Evolutionary conservation across 306 rosid genomes (phyloP).

Genomic region (Fagus sylvatica): DNA sequence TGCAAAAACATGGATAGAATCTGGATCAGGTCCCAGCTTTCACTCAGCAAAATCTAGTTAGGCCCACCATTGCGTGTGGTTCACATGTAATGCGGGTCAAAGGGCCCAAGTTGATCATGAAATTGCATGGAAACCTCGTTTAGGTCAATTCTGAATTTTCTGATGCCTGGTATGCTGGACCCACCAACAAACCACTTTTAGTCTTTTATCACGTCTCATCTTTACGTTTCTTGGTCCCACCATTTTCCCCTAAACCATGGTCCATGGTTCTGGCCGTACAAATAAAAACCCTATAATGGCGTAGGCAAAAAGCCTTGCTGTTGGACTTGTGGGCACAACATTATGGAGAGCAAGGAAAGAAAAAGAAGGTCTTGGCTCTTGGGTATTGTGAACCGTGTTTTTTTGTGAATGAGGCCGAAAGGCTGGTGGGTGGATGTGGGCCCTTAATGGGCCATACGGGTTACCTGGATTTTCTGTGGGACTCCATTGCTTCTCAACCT

Average conservation of each 20-base stretch:
- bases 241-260: neutral
- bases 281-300: slow-evolving; percentile 20
- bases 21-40: slow-evolving; percentile 17
- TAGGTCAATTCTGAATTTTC: neutral
- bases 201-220: neutral
- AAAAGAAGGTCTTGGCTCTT: neutral
- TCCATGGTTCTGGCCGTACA: slow-evolving; percentile 40
- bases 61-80: slow-evolving; percentile 25
- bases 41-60: slow-evolving; percentile 26
- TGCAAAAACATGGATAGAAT: neutral
- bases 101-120: slow-evolving; percentile 15
- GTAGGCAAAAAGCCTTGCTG: slow-evolving; percentile 30
- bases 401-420: slow-evolving; percentile 6
- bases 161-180: neutral
- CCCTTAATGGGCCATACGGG: slow-evolving; percentile 20
- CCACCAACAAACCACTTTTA: neutral
- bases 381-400: too few relatives aligned
- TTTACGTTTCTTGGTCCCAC: slow-evolving; percentile 21
- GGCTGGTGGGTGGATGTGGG: slow-evolving; percentile 25
- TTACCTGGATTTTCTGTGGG: slow-evolving; percentile 27
- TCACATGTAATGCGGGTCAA: slow-evolving; percentile 38
- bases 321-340: slow-evolving; percentile 47
- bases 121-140: slow-evolving; percentile 11
- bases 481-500: slow-evolving; percentile 21
- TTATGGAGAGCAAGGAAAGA: neutral